A percentile compares a stretch with the other conserved stretches of the same genome.
phyloP scores from a whole-genome alignment of 495 filamentous ascomycete genomes.

The Xylaria intraflava region DNA sequence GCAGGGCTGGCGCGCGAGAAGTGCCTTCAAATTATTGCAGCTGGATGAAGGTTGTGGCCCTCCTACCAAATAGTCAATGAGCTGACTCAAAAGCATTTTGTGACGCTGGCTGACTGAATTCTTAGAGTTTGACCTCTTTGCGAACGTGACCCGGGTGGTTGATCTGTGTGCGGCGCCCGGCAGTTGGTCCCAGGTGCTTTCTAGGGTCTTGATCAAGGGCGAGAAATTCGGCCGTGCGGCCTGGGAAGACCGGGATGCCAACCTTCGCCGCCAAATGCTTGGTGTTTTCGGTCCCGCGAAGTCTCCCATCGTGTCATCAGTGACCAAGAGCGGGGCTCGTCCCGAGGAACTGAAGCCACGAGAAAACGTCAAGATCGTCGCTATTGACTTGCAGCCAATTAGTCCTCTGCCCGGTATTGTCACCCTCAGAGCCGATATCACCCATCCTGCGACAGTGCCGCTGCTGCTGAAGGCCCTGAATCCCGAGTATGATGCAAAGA shows the following conservation, averaged over 20 bases:
- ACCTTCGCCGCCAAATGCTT: constrained; percentile 49
- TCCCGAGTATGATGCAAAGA: constrained; percentile 57
- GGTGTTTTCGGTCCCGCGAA: constrained; percentile 31
- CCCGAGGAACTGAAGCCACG: constrained; percentile 43
- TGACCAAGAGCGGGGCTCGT: constrained; percentile 4
- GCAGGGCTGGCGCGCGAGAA: constrained; percentile 94
- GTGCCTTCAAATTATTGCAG: constrained; percentile 94
- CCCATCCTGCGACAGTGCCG: constrained; percentile 89
- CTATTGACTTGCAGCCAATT: constrained; percentile 95
- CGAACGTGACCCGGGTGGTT: constrained; percentile 80
- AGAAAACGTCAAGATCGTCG: constrained; percentile 82
- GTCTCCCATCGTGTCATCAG: constrained; percentile 22
- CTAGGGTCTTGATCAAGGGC: constrained; percentile 82
- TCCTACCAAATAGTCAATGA: background rate
- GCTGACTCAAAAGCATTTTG: background rate
- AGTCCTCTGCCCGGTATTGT: constrained; percentile 85
- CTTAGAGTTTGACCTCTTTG: constrained; percentile 84
- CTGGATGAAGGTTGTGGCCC: constrained; percentile 62
- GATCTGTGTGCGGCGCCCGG: constrained; percentile 95
- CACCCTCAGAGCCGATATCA: constrained; percentile 89
- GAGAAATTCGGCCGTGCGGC: constrained; percentile 78
- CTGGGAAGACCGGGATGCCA: constrained; percentile 74
- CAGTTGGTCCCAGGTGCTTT: constrained; percentile 94
- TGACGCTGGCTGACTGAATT: constrained; percentile 16
- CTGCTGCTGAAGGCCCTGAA: constrained; percentile 79